Evolutionary conservation across 306 rosid species (phyloP), one percentile per base, ranked within the genome.

Genomic region (Cajanus cajan): DNA sequence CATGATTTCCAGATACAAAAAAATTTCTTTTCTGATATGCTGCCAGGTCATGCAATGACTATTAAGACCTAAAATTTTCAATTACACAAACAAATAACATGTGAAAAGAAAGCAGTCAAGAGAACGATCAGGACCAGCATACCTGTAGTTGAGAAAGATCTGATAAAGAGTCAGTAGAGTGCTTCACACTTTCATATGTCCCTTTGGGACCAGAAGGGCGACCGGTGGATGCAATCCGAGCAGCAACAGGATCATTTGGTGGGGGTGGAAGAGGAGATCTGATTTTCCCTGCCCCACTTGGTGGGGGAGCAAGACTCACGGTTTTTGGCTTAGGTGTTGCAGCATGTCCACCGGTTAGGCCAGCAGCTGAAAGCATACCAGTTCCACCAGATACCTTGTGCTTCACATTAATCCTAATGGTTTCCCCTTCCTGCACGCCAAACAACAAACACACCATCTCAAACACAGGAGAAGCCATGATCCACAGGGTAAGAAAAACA

Each of bases 351-450:
- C 89, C 92, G 11, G 97, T 62, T 63, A 90, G 67, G 39, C 97
- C 98, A 51, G 98, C 98, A n/a, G 99, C 89, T 2, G 99, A 96
- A 67, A 96, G 87, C 99, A 96, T 96, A 76, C 99, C 99, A 28
- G 96, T 73, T 85, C 99, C 99, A 45, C 93, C 24, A 54, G 97
- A 68, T 54, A 84, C 79, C 83, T 96, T 96, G 50, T 73, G 93
- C 86, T 96, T 96, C 85, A 96, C 99, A 83, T 88, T 96, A 82
- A 96, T 96, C 88, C 96, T 86, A 61, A 96, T 96, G 61, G 99
- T 96, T 84, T 96, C 99, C 58, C 99, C 99, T 78, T 93, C 99
- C 99, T 96, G 73, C 44, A 76, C 34, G 37, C 80, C 86, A 73
- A 64, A 40, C 1, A 10, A 82, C 25, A 31, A 6, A 41, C 12